These are phyloP conservation scores for Boletus albobrunnescens DNA, from an alignment of 1,284 basidiomycete species.

Conservation along the genomic window DNA sequence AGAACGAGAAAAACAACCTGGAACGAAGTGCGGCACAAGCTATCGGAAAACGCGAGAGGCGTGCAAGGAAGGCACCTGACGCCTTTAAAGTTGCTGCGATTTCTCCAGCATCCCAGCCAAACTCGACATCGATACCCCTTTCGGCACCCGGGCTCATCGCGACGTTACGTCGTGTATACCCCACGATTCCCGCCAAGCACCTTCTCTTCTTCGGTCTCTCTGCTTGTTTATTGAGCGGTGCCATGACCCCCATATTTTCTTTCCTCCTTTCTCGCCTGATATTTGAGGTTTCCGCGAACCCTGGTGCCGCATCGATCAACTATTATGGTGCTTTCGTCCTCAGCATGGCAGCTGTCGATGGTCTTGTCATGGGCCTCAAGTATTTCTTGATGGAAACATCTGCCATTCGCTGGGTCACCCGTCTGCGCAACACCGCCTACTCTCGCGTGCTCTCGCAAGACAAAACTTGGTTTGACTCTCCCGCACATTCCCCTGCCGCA, in stretches of 20 bases:
- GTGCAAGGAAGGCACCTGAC: conserved; percentile 28
- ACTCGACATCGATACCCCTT: background rate
- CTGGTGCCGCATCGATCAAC: conserved; percentile 65
- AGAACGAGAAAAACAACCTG: conserved; percentile 42
- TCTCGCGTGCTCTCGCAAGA: conserved; percentile 73
- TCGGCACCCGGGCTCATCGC: conserved; percentile 23
- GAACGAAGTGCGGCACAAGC: conserved; percentile 37
- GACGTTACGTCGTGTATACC: conserved; percentile 61
- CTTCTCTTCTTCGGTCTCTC: conserved; percentile 67
- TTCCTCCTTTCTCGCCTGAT: conserved; percentile 83
- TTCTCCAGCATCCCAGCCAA: conserved; percentile 13
- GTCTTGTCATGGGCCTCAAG: conserved; percentile 67
- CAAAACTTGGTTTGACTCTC: conserved; percentile 84
- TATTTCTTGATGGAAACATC: conserved; percentile 75
- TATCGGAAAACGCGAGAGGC: conserved; percentile 27
- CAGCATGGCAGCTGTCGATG: conserved; percentile 72
- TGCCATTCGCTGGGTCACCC: conserved; percentile 74
- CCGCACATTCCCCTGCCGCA: conserved; percentile 57
- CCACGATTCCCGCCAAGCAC: conserved; percentile 73
- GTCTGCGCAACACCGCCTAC: conserved; percentile 61
- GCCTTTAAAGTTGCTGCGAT: conserved; percentile 18
- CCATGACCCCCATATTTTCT: conserved; percentile 89
- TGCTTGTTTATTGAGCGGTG: conserved; percentile 66
- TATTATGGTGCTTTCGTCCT: conserved; percentile 65
- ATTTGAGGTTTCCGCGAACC: conserved; percentile 72